These are phyloP conservation scores for Graphilbum ipis-grandicollis DNA, from an alignment of 2,329 filamentous ascomycete species.

Conservation along the genomic window DNA sequence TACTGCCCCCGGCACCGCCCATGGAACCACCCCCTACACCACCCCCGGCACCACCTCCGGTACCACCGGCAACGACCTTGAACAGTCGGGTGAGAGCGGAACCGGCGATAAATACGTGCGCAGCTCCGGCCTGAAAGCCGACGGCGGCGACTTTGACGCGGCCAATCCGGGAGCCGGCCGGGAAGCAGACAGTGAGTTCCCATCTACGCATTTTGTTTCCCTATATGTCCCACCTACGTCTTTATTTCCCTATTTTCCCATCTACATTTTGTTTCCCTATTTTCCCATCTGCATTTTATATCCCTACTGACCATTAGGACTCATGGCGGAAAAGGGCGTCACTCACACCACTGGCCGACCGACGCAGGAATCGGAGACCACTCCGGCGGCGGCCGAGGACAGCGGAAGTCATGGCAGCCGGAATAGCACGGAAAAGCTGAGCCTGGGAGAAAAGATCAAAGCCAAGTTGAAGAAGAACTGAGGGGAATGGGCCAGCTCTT, in stretches of 20 bases:
- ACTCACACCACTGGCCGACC: background rate
- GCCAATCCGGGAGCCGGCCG: constrained; percentile 43
- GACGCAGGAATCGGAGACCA: background rate
- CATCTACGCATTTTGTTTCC: no score
- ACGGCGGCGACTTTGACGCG: constrained; percentile 53
- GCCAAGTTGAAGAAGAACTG: constrained; percentile 38
- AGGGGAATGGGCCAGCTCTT: no score
- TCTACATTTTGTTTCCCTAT: background rate
- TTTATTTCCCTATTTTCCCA: background rate
- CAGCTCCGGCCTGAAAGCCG: constrained; percentile 39
- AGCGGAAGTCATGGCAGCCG: background rate
- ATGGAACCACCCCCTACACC: no score
- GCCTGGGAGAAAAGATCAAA: constrained; percentile 49
- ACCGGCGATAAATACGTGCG: constrained; percentile 41
- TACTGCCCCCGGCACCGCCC: no score
- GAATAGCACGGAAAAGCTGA: constrained; percentile 16
- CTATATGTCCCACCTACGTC: no score
- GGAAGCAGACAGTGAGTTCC: constrained; percentile 50
- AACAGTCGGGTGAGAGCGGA: constrained; percentile 11
- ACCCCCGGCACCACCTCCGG: constrained; percentile 5
- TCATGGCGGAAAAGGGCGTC: background rate
- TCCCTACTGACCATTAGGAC: background rate
- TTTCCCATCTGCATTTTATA: background rate
- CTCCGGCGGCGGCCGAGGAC: background rate
- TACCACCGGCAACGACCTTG: background rate